Conservation (phyloP, 139 green algal species). For the Eudorina sp. region DNA sequence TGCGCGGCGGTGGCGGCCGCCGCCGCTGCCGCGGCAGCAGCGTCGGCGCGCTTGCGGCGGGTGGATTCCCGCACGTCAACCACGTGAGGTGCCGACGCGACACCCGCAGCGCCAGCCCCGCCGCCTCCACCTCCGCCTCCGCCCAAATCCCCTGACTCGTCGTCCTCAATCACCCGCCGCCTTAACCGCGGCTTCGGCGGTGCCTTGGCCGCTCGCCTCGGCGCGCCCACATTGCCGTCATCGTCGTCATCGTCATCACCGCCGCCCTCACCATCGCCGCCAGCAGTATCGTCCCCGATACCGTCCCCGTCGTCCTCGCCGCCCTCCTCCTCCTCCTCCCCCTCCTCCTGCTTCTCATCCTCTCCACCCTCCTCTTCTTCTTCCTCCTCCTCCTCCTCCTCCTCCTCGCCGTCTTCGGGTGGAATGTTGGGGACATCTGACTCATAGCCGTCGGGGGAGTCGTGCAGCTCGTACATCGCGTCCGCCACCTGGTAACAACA, state of each 20-base stretch:
- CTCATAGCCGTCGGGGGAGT: constrained; percentile 17
- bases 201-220: background rate
- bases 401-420: background rate
- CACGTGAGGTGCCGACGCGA: background rate
- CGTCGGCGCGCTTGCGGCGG: background rate
- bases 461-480: background rate
- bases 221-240: background rate
- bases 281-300: background rate
- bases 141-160: background rate
- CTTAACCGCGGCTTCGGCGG: background rate
- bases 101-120: background rate
- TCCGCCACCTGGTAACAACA: constrained; percentile 19
- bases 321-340: background rate
- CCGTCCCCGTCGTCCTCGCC: background rate
- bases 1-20: background rate
- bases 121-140: background rate
- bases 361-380: background rate
- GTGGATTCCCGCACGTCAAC: background rate
- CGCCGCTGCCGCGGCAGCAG: background rate
- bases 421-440: background rate
- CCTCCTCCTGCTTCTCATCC: background rate
- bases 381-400: constrained; percentile 11
- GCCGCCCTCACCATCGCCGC: background rate
- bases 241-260: background rate
- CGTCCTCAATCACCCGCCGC: background rate